Conservation (phyloP, 306 rosid species). For the Cercis canadensis region DNA sequence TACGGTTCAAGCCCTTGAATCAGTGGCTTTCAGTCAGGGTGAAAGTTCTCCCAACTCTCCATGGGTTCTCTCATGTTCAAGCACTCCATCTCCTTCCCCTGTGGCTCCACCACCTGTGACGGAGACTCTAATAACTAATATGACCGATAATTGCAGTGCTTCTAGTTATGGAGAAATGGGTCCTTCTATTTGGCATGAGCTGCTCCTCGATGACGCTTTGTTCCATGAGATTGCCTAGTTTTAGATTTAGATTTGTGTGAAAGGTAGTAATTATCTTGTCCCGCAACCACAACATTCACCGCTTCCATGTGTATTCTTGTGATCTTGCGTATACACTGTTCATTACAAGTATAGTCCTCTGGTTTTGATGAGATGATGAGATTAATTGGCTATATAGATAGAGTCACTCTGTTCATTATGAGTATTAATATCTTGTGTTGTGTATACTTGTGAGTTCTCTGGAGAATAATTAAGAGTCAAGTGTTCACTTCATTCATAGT, state of each 20-base stretch:
- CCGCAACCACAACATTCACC: neutral
- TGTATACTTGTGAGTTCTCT: too few species aligned
- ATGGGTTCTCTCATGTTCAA: conserved; percentile 61
- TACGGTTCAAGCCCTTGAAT: conserved; percentile 36
- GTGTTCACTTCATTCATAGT: too few species aligned
- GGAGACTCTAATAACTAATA: conserved; percentile 33
- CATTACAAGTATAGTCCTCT: conserved; percentile 10
- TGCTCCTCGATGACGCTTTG: conserved; percentile 65
- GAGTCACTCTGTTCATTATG: too few species aligned
- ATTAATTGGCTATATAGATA: neutral
- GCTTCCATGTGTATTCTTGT: neutral
- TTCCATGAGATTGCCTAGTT: conserved; percentile 53
- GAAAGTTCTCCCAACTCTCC: conserved; percentile 47
- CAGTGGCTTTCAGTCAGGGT: conserved; percentile 28
- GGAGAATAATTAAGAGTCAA: too few species aligned
- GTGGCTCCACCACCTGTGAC: conserved; percentile 32
- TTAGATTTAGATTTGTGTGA: conserved; percentile 4
- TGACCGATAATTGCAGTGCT: conserved; percentile 50
- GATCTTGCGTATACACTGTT: conserved; percentile 15
- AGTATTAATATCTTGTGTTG: too few species aligned
- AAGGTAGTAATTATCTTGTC: conserved; percentile 4
- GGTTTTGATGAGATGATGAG: neutral
- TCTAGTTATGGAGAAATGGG: conserved; percentile 51
- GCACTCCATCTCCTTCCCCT: conserved; percentile 50
- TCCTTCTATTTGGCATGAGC: conserved; percentile 63